These are phyloP conservation scores for Drechslera avenae DNA, from an alignment of 2,329 filamentous ascomycete species.

Conservation along the genomic window DNA sequence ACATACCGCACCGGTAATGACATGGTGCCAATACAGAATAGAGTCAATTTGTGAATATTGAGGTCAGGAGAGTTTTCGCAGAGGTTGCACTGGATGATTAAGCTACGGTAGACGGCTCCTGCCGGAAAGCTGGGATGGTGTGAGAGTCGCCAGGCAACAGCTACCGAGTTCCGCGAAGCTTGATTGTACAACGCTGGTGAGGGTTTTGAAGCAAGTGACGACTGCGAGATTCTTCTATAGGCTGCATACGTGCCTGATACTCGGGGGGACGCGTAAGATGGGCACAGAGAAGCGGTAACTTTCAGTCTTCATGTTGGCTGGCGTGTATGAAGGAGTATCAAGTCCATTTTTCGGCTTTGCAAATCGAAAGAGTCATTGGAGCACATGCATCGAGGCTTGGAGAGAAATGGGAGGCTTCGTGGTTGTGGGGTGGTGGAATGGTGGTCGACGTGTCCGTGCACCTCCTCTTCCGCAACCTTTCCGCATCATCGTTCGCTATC, in stretches of 20 bases:
- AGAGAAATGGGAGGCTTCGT: not conserved
- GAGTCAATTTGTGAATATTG: not conserved
- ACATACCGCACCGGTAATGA: constrained; percentile 38
- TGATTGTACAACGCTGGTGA: not conserved
- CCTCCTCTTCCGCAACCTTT: constrained; percentile 28
- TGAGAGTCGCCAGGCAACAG: constrained; percentile 2
- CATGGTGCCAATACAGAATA: constrained; percentile 19
- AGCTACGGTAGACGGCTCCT: not conserved
- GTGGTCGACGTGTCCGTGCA: constrained; percentile 19
- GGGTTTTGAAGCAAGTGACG: no score
- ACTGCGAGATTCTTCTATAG: no score
- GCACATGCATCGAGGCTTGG: not conserved
- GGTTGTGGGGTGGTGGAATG: constrained; percentile 3
- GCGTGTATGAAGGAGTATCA: not conserved
- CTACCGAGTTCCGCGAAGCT: not conserved
- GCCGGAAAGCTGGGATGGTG: not conserved
- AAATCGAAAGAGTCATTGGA: not conserved
- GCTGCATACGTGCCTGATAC: not conserved
- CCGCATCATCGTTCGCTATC: constrained; percentile 25
- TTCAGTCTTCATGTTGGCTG: constrained; percentile 2
- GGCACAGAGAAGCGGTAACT: not conserved
- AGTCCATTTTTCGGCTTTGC: no score
- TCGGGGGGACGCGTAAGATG: not conserved
- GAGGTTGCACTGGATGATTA: not conserved
- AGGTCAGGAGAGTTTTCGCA: not conserved